Evolutionary conservation across 768 basidiomycete species (phyloP).

Genomic region (Phanerochaete sordida): DNA sequence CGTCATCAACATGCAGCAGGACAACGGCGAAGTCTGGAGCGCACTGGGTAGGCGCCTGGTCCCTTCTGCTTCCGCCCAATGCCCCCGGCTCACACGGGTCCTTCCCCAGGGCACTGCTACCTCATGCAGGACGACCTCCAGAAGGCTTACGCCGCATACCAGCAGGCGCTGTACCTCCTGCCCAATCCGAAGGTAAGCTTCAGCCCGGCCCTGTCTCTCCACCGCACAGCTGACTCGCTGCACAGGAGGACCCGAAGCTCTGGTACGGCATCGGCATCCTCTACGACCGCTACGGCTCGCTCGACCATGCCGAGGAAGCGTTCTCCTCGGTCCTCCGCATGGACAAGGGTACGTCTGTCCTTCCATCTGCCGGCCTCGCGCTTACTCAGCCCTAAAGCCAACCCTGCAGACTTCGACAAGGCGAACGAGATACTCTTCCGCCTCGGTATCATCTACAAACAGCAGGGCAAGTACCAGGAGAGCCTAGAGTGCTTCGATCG

Average conservation of each 20-base stretch:
- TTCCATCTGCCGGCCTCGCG: not conserved
- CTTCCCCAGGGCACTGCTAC: constrained; percentile 88
- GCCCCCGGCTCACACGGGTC: constrained; percentile 10
- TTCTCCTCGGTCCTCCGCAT: constrained; percentile 94
- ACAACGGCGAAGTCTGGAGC: constrained; percentile 99
- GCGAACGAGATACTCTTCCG: constrained; percentile 98
- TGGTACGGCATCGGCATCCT: constrained; percentile 99
- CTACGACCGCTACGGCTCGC: constrained; percentile 96
- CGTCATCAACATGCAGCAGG: constrained; percentile 84
- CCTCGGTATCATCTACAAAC: constrained; percentile 98
- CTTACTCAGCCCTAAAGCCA: constrained; percentile 14
- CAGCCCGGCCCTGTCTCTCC: constrained; percentile 4
- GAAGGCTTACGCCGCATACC: constrained; percentile 97
- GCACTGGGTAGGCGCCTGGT: constrained; percentile 64
- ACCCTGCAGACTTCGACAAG: constrained; percentile 86
- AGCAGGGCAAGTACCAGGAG: constrained; percentile 90
- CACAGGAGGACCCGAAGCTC: constrained; percentile 92
- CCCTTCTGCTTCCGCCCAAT: constrained; percentile 5
- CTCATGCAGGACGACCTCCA: constrained; percentile 99
- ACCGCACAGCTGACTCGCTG: not conserved
- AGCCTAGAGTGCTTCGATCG: constrained; percentile 92
- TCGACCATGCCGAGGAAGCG: constrained; percentile 99
- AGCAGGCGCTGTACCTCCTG: constrained; percentile 94
- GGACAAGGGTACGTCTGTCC: constrained; percentile 77
- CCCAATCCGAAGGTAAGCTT: constrained; percentile 83